These are phyloP conservation scores for Rubia yunnanensis DNA, from an alignment of 257 asterid species.

Conservation along the genomic window DNA sequence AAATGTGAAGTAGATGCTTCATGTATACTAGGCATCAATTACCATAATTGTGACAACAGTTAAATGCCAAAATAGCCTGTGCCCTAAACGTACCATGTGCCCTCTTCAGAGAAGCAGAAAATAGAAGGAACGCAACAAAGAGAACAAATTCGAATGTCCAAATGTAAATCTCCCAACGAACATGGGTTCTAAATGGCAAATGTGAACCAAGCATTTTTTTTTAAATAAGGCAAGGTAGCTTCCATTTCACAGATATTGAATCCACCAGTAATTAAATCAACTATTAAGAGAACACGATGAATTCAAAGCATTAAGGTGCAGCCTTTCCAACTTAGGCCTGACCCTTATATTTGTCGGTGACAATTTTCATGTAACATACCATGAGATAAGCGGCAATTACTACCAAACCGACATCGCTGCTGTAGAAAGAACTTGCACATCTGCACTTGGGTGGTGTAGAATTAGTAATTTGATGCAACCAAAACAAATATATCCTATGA, in stretches of 20 bases:
- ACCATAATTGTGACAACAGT: not conserved
- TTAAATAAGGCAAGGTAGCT: not conserved
- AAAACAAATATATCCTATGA: conserved; percentile 27
- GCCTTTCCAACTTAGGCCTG: conserved; percentile 5
- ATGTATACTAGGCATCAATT: not conserved
- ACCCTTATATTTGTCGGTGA: conserved; percentile 15
- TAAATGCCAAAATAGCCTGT: conserved; percentile 6
- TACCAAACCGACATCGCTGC: conserved; percentile 98
- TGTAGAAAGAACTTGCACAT: conserved; percentile 99
- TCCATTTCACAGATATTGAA: not conserved
- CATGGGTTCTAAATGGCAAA: not conserved
- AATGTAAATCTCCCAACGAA: not conserved
- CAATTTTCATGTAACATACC: conserved; percentile 62
- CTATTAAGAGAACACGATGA: not conserved
- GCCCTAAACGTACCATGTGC: not conserved
- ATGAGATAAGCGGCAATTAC: conserved; percentile 98
- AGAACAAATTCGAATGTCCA: not conserved
- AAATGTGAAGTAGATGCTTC: too few relatives aligned
- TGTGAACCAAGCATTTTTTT: not conserved
- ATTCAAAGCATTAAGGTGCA: not conserved
- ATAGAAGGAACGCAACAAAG: not conserved
- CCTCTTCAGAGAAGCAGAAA: not conserved
- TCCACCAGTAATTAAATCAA: not conserved
- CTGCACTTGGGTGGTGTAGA: conserved; percentile 88
- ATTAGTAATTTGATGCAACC: conserved; percentile 52